Percentiles rank a stretch among this genome's conserved stretches.
These are phyloP conservation scores for Zoysia japonica DNA, from an alignment of 176 grass and related monocot species.

Conservation along the genomic window DNA sequence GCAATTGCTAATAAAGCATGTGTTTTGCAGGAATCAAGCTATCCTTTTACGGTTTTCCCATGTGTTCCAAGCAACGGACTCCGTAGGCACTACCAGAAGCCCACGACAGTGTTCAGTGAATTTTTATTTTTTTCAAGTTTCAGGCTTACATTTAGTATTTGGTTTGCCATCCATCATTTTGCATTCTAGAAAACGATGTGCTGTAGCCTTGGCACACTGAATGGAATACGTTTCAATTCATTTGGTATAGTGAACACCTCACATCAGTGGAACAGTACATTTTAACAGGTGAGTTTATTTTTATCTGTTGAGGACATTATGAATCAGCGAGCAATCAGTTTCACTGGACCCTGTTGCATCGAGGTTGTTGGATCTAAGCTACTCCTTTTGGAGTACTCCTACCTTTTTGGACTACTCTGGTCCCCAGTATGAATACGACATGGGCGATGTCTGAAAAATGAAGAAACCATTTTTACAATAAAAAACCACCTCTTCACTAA, in stretches of 20 bases:
- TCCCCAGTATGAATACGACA: not conserved
- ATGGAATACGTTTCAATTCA: not conserved
- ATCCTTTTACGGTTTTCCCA: not conserved
- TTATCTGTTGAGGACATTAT: not conserved
- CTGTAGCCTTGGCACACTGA: not conserved
- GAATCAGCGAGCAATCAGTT: not conserved
- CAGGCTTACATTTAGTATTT: not conserved
- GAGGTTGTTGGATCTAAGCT: not conserved
- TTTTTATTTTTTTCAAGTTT: not conserved
- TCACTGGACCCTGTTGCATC: not conserved
- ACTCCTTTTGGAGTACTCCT: not conserved
- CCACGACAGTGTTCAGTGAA: not conserved
- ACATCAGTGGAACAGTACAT: not conserved
- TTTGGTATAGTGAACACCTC: not conserved
- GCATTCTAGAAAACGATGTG: not conserved
- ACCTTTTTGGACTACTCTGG: not conserved
- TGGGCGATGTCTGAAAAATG: not conserved
- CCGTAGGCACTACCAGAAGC: not conserved
- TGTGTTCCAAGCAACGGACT: not conserved
- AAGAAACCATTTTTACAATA: too few relatives aligned
- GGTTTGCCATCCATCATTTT: not conserved
- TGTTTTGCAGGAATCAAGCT: not conserved
- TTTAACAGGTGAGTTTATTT: not conserved
- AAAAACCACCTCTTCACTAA: not conserved
- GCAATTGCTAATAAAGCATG: not conserved